Conservation (phyloP, 1,139 yeast genomes). For the Lodderomyces beijingensis region DNA sequence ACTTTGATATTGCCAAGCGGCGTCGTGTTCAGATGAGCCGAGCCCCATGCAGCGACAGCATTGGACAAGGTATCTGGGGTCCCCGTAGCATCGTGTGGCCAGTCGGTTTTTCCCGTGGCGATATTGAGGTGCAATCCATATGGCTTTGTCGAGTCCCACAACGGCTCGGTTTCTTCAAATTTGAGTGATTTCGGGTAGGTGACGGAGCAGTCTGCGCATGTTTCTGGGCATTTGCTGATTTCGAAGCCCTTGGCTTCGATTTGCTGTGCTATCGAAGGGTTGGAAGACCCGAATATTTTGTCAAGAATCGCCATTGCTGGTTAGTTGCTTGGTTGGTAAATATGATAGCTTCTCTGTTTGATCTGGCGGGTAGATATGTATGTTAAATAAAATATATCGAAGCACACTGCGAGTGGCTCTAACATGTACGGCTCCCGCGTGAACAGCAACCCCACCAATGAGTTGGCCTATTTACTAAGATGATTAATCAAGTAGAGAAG, state of each 20-base stretch:
- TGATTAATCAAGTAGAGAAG: too few species aligned
- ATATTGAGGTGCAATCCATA: conserved; percentile 70
- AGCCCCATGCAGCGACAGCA: conserved; percentile 47
- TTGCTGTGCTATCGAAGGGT: conserved; percentile 14
- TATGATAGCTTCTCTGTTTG: too few species aligned
- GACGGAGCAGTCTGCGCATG: conserved; percentile 47
- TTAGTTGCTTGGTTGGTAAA: too few species aligned
- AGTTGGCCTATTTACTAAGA: too few species aligned
- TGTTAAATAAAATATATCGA: too few species aligned
- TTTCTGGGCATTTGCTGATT: conserved; percentile 39
- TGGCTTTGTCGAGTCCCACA: conserved; percentile 71
- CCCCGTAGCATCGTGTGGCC: conserved; percentile 74
- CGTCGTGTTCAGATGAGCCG: conserved; percentile 16
- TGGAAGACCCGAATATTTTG: conserved; percentile 7
- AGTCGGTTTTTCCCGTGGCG: conserved; percentile 80
- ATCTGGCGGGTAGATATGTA: too few species aligned
- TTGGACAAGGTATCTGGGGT: conserved; percentile 49
- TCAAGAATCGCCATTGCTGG: conserved; percentile 12
- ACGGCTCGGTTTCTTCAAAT: conserved; percentile 38
- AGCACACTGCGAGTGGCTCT: too few species aligned
- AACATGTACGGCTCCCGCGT: too few species aligned
- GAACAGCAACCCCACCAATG: too few species aligned
- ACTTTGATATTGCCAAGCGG: conserved; percentile 38
- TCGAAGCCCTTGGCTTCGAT: conserved; percentile 37
- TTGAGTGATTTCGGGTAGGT: conserved; percentile 57